A percentile compares a stretch with the other conserved stretches of the same genome.
These are phyloP conservation scores for Lanmaoa pseudosensibilis DNA, from an alignment of 768 basidiomycete genomes.

Conservation along the genomic window DNA sequence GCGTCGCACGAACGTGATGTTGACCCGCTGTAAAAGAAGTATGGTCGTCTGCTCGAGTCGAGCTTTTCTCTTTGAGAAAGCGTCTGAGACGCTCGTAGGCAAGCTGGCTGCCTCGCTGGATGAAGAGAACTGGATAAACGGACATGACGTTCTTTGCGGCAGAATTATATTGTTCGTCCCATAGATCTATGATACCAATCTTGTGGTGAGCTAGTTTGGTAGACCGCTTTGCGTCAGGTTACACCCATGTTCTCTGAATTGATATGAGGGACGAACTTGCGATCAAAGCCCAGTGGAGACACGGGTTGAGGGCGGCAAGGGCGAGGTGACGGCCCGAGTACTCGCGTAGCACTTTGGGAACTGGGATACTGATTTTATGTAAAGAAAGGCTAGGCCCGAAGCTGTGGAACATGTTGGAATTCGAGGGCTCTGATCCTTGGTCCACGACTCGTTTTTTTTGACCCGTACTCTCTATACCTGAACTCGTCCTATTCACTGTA, in stretches of 20 bases:
- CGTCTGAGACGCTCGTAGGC: constrained; percentile 25
- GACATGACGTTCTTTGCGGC: constrained; percentile 5
- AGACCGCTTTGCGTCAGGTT: background rate
- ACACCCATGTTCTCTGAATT: no score
- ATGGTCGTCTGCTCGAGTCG: constrained; percentile 71
- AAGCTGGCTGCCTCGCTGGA: constrained; percentile 18
- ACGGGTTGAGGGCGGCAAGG: no score
- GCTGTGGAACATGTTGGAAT: background rate
- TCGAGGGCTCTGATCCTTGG: no score
- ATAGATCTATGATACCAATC: background rate
- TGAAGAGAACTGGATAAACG: constrained; percentile 18
- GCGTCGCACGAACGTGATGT: constrained; percentile 81
- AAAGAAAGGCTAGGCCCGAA: background rate
- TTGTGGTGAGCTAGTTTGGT: background rate
- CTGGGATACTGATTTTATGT: background rate
- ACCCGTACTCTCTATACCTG: constrained; percentile 1
- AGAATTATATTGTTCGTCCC: no score
- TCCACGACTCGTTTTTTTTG: constrained; percentile 5
- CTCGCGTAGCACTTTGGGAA: background rate
- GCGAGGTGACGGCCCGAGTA: no score
- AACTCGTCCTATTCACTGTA: background rate
- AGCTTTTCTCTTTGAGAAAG: constrained; percentile 20
- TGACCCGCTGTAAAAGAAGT: constrained; percentile 68
- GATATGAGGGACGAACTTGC: background rate
- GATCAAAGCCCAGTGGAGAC: background rate